Conservation (phyloP, 768 basidiomycete genomes). For the Roridomyces roridus region DNA sequence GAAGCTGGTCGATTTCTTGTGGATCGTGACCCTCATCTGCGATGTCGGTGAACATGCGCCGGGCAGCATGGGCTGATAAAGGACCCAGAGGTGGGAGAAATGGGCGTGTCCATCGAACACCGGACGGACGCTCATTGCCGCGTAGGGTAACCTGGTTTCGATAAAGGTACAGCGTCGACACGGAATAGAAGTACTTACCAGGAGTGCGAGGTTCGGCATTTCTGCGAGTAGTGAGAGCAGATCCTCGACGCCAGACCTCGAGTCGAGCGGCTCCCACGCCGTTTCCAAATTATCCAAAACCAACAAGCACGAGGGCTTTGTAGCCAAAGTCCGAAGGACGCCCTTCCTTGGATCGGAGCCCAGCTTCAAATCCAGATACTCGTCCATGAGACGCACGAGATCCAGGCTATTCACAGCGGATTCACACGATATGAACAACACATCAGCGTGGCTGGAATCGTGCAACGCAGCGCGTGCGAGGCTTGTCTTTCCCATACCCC, state of each 20-base stretch:
- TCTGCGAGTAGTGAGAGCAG: background rate
- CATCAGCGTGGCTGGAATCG: no score
- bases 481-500: no score
- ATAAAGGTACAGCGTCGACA: no score
- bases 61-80: slow-evolving; percentile 1
- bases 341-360: background rate
- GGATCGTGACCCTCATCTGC: background rate
- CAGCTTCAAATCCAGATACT: background rate
- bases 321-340: no score
- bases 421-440: background rate
- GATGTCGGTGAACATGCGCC: slow-evolving; percentile 8
- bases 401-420: background rate
- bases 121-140: slow-evolving; percentile 3
- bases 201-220: background rate
- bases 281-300: slow-evolving; percentile 1
- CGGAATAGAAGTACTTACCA: no score
- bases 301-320: background rate
- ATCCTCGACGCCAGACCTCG: background rate
- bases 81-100: slow-evolving; percentile 6
- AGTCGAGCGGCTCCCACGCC: background rate
- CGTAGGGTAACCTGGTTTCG: slow-evolving; percentile 11
- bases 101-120: slow-evolving; percentile 6
- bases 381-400: background rate
- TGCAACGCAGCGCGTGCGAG: no score
- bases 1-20: background rate